phyloP scores from a whole-genome alignment of 306 rosid species.

The Cyclanthera cordifolia region DNA sequence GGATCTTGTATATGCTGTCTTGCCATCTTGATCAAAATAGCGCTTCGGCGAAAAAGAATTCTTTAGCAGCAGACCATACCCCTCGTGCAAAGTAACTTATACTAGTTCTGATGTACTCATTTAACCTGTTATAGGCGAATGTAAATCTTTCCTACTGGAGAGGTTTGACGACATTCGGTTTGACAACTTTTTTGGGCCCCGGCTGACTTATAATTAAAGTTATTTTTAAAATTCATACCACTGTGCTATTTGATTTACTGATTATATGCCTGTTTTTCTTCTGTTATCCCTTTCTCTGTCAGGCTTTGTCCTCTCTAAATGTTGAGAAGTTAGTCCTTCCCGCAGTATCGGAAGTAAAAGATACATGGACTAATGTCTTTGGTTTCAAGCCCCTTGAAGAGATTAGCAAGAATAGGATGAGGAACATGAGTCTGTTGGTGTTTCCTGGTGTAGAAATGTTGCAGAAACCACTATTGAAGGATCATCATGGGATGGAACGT shows the following conservation, averaged over 20 bases:
- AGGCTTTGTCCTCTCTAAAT: slow-evolving; percentile 69
- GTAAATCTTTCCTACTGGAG: neutral
- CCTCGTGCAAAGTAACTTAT: neutral
- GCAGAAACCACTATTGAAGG: slow-evolving; percentile 46
- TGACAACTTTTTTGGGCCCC: neutral
- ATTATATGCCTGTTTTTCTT: slow-evolving; percentile 6
- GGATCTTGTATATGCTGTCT: neutral
- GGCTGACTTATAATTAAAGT: neutral
- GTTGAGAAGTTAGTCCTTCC: slow-evolving; percentile 82
- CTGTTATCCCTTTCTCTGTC: slow-evolving; percentile 10
- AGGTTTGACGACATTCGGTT: neutral
- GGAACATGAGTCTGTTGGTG: slow-evolving; percentile 58
- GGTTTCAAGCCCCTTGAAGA: slow-evolving; percentile 63
- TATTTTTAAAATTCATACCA: neutral
- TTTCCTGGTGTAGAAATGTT: slow-evolving; percentile 76
- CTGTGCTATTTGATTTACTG: neutral
- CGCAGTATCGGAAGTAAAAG: slow-evolving; percentile 64
- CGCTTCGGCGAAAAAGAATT: neutral
- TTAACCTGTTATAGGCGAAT: neutral
- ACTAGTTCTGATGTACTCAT: neutral
- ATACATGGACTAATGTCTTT: slow-evolving; percentile 78
- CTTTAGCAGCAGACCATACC: neutral
- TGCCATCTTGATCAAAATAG: slow-evolving; percentile 7
- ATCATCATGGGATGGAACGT: slow-evolving; percentile 21
- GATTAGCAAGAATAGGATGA: slow-evolving; percentile 39